phyloP scores from a whole-genome alignment of 805 yeast species.

The Starmerella roubikii region DNA sequence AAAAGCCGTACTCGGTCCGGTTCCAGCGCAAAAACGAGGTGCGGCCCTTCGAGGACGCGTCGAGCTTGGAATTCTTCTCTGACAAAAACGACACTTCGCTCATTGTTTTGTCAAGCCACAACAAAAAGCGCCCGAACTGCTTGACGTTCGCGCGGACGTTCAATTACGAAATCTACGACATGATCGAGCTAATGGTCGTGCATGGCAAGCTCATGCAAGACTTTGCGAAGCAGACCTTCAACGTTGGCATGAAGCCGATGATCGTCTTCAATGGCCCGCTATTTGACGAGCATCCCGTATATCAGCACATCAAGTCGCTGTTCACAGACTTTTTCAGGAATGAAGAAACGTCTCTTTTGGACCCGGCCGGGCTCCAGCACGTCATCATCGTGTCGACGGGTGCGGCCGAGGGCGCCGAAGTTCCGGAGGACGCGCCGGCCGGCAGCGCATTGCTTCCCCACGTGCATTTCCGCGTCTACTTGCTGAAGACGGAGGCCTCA shows the following conservation, averaged over 20 bases:
- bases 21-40: conserved; percentile 80
- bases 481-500: conserved; percentile 63
- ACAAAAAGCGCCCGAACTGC: conserved; percentile 87
- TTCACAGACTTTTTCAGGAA: conserved; percentile 84
- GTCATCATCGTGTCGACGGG: conserved; percentile 70
- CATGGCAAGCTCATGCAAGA: conserved; percentile 61
- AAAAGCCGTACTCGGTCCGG: conserved; percentile 80
- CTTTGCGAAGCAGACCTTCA: conserved; percentile 67
- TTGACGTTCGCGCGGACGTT: conserved; percentile 81
- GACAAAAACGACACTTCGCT: conserved; percentile 89
- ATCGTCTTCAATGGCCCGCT: conserved; percentile 84
- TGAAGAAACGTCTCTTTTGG: conserved; percentile 70
- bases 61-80: conserved; percentile 76
- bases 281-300: conserved; percentile 80
- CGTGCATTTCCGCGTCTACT: conserved; percentile 82
- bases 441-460: conserved; percentile 46
- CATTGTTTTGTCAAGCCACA: conserved; percentile 61
- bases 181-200: conserved; percentile 68
- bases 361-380: conserved; percentile 89
- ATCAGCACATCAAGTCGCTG: conserved; percentile 70
- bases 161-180: conserved; percentile 79
- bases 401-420: conserved; percentile 32
- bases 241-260: conserved; percentile 87
- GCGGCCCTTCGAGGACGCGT: conserved; percentile 82
- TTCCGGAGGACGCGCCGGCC: conserved; percentile 44